Evolutionary conservation across 768 basidiomycete species (phyloP).

Genomic region (Mycena rebaudengoi): DNA sequence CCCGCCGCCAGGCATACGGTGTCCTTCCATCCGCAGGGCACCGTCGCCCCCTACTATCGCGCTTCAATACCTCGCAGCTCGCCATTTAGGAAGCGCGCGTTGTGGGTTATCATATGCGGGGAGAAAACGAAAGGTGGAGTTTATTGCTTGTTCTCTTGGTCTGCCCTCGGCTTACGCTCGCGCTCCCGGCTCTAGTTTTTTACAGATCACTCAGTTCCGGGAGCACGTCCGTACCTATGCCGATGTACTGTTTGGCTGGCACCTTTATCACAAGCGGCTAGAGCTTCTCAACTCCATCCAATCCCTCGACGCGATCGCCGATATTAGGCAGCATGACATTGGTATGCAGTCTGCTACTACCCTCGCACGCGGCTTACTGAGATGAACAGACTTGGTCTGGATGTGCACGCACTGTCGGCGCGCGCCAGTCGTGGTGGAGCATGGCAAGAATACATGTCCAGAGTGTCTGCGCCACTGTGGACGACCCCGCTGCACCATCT

Average conservation of each 20-base stretch:
- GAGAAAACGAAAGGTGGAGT: constrained; percentile 12
- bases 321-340: constrained; percentile 54
- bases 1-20: constrained; percentile 45
- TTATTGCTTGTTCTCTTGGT: neutral
- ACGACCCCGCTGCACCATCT: constrained; percentile 71
- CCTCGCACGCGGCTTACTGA: no score
- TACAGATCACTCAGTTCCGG: constrained; percentile 54
- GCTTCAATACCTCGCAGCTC: constrained; percentile 42
- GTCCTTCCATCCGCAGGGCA: constrained; percentile 53
- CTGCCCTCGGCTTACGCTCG: no score
- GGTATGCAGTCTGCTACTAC: no score
- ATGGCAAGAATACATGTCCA: constrained; percentile 39
- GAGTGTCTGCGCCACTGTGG: constrained; percentile 52
- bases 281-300: constrained; percentile 78
- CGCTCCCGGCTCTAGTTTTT: no score
- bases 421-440: constrained; percentile 41
- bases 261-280: constrained; percentile 71
- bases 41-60: constrained; percentile 52
- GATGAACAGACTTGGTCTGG: no score
- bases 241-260: constrained; percentile 80
- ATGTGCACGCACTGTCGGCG: no score
- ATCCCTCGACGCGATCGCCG: no score
- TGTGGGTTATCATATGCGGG: constrained; percentile 38
- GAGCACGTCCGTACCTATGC: constrained; percentile 76
- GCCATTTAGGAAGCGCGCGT: constrained; percentile 47